A percentile compares a stretch with the other conserved stretches of the same genome.
These are phyloP conservation scores for Diutina ranongensis DNA, from an alignment of 1,139 yeast species.

Conservation along the genomic window DNA sequence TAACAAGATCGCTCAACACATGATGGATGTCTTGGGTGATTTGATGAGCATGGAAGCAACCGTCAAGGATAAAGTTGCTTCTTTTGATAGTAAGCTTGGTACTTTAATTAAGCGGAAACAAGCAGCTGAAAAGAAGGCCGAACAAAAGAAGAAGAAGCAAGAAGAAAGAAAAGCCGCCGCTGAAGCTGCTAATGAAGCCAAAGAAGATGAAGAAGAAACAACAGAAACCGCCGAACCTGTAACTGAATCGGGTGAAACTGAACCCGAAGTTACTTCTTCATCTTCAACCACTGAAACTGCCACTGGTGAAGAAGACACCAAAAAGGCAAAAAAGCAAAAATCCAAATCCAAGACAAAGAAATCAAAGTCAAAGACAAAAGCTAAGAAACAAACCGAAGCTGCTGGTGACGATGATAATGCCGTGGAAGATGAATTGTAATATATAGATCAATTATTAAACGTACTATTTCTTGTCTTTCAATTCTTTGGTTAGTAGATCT, in stretches of 20 bases:
- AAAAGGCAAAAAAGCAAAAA: neutral
- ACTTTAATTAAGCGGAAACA: neutral
- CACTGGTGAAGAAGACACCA: neutral
- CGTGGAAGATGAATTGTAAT: constrained; percentile 7
- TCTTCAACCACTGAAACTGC: neutral
- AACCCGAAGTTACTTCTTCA: no score
- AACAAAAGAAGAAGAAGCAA: neutral
- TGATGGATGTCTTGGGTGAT: constrained; percentile 4
- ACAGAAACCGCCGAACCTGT: constrained; percentile 14
- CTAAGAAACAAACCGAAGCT: neutral
- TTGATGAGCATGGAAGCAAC: constrained; percentile 1
- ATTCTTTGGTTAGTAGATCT: neutral
- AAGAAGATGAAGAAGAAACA: constrained; percentile 12
- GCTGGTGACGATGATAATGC: constrained; percentile 6
- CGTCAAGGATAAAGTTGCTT: neutral
- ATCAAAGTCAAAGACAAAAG: neutral
- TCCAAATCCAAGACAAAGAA: neutral
- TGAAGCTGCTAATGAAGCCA: neutral
- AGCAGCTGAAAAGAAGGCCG: neutral
- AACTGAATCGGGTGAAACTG: no score
- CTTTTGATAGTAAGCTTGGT: neutral
- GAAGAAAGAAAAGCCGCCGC: neutral
- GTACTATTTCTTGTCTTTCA: neutral
- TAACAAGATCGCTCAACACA: constrained; percentile 4
- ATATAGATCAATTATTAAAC: no score